Conservation (phyloP, 1,284 basidiomycete genomes). For the Pseudozyma hubeiensis region DNA sequence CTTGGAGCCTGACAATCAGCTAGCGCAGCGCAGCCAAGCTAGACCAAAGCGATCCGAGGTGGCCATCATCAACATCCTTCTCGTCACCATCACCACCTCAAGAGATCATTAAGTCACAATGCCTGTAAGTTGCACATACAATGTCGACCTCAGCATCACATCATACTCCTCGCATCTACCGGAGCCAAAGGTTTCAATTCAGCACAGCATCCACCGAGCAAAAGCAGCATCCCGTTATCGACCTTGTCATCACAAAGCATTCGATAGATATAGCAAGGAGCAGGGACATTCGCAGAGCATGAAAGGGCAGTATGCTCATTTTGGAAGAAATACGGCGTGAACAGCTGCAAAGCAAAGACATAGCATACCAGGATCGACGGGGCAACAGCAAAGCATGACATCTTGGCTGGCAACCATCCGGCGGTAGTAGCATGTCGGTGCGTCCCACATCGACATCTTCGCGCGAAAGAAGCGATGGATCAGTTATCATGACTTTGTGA, state of each 20-base stretch:
- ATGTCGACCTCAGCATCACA: constrained; percentile 20
- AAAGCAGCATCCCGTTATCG: constrained; percentile 2
- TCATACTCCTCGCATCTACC: constrained; percentile 25
- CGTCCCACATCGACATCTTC: no score
- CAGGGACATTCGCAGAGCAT: neutral
- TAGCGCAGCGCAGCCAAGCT: constrained; percentile 8
- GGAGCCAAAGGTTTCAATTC: neutral
- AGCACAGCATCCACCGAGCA: constrained; percentile 1
- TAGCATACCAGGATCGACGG: no score
- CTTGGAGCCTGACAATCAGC: neutral
- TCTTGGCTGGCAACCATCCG: no score
- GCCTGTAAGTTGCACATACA: constrained; percentile 46
- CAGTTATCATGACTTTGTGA: no score
- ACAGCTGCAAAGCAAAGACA: no score
- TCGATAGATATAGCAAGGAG: neutral
- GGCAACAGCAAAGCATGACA: no score
- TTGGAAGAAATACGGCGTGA: no score
- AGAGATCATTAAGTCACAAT: constrained; percentile 55
- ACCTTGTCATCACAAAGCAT: neutral
- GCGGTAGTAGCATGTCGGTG: no score
- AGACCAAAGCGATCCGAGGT: constrained; percentile 46
- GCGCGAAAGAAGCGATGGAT: no score
- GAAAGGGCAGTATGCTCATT: neutral
- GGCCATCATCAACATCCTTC: constrained; percentile 33
- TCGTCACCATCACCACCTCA: constrained; percentile 54